Base-by-base conservation (phyloP, 2,329 filamentous ascomycete species). In the Helicocarpus griseus region DNA sequence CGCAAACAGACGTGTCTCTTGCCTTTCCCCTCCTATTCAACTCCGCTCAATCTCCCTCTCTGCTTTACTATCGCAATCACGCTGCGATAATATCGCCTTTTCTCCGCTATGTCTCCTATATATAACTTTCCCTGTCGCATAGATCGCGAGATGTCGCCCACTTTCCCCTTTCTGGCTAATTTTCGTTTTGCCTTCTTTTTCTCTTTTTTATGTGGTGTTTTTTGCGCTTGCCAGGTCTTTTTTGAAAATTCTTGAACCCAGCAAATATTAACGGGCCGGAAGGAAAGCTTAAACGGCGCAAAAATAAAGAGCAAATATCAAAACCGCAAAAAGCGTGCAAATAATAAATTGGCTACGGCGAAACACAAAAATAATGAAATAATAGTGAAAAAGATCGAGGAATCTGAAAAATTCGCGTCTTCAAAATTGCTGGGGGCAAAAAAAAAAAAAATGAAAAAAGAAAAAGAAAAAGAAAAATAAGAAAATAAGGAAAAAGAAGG, bases 141-240 rank as follows among this genome's bases (percentile, higher is more conserved):
- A 22, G 8, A 13, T 5, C 14, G 1, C 33, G 13, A 5, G 17
- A n/a, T 7, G 39, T 43, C 38, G 38, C 26, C 39, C 21, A 4
- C 39, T n/a, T 40, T 45, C 22, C 41, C 40, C 29, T 9, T 50
- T 41, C 28, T 50, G 13, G 33, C 45, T 52, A 19, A 36, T 33
- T 31, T 52, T 41, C 19, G 17, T 22, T 35, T 48, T 44, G 17
- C 28, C 26, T 21, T 26, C 9, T 41, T 49, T 41, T 49, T 14
- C 6, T 26, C 26, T 13, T 33, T 31, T 48, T 21, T 48, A 40
- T 48, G 13, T 46, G 14, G n/a, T 33, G 44, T 31, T 31, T 31
- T 8, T 31, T 13, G 7, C 13, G 7, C 29, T 2, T 31, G 7
- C 13, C 13, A 8, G 7, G 7, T 24, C 21, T 40, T 40, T 41